phyloP scores from a whole-genome alignment of 805 yeast species.

The Candida coquimbonensis region DNA sequence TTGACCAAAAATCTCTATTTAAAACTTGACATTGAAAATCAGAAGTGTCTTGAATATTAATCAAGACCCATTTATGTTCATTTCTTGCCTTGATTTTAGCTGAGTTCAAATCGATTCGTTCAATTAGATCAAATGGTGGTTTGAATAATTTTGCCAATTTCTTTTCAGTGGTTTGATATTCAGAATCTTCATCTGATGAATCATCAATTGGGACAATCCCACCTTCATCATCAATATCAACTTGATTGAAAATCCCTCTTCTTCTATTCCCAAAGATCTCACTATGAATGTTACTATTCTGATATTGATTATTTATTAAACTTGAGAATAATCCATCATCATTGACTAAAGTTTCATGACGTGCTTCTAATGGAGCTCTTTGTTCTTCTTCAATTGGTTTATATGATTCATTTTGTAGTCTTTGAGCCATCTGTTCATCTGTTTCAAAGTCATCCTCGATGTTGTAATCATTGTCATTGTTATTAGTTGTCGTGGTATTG shows the following conservation, averaged over 20 bases:
- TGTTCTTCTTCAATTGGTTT: slow-evolving; percentile 29
- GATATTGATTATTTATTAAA: no score
- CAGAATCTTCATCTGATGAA: slow-evolving; percentile 26
- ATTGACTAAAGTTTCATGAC: slow-evolving; percentile 71
- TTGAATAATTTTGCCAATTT: slow-evolving; percentile 77
- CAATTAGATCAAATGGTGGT: slow-evolving; percentile 90
- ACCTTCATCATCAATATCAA: slow-evolving; percentile 27
- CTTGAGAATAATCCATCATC: slow-evolving; percentile 20
- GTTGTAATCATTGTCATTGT: background rate
- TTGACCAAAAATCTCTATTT: slow-evolving; percentile 92
- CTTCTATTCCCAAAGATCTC: slow-evolving; percentile 28
- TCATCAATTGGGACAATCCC: slow-evolving; percentile 17
- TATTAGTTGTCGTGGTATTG: background rate
- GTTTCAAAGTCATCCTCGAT: slow-evolving; percentile 19
- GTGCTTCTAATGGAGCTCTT: slow-evolving; percentile 71
- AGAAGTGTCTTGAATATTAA: slow-evolving; percentile 80
- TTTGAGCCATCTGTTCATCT: slow-evolving; percentile 52
- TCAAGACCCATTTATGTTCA: slow-evolving; percentile 70
- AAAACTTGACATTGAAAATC: slow-evolving; percentile 86
- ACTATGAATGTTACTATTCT: background rate
- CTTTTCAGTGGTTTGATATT: slow-evolving; percentile 43
- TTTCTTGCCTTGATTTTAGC: slow-evolving; percentile 66
- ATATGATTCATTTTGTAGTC: slow-evolving; percentile 60
- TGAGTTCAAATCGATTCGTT: slow-evolving; percentile 55
- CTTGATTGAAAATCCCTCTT: slow-evolving; percentile 16